A percentile compares a stretch with the other conserved stretches of the same genome.
Evolutionary conservation across 345 rosid genomes (phyloP).

Genomic region (thale cress (Arabidopsis thaliana)): DNA sequence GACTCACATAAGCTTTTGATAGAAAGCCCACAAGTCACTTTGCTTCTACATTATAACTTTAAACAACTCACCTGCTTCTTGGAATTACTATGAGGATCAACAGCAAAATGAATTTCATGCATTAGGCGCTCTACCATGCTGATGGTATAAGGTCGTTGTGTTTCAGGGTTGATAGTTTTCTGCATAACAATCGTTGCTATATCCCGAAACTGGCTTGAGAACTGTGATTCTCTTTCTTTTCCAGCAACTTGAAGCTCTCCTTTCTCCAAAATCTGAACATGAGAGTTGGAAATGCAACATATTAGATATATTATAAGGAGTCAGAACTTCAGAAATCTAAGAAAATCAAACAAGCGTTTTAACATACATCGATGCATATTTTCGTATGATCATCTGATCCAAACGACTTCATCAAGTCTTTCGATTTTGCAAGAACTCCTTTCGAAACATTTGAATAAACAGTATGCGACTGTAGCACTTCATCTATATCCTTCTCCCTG

Average conservation of each 20-base stretch:
- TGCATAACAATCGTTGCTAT: conserved; percentile 95
- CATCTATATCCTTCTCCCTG: conserved; percentile 95
- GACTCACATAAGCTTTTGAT: background rate
- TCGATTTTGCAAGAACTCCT: conserved; percentile 92
- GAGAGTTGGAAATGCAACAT: background rate
- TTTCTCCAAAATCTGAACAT: conserved; percentile 76
- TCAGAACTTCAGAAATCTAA: background rate
- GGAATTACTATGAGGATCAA: conserved; percentile 85
- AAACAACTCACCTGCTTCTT: conserved; percentile 78
- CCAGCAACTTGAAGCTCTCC: conserved; percentile 99
- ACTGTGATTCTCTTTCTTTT: conserved; percentile 92
- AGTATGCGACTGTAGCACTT: conserved; percentile 94
- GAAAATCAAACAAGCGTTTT: background rate
- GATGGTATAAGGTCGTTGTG: conserved; percentile 90
- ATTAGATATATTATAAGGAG: background rate
- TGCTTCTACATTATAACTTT: background rate
- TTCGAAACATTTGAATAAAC: conserved; percentile 90
- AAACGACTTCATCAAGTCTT: conserved; percentile 67
- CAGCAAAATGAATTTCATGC: conserved; percentile 96
- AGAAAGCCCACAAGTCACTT: background rate
- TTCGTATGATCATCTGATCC: conserved; percentile 81
- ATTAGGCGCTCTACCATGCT: conserved; percentile 91
- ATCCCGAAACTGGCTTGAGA: conserved; percentile 92
- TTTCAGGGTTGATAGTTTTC: conserved; percentile 93
- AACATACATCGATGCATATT: conserved; percentile 77